Evolutionary conservation across 2,329 filamentous ascomycete genomes (phyloP), one percentile per base, ranked within the genome.

Genomic region (Ceratocystis alfenasii): DNA sequence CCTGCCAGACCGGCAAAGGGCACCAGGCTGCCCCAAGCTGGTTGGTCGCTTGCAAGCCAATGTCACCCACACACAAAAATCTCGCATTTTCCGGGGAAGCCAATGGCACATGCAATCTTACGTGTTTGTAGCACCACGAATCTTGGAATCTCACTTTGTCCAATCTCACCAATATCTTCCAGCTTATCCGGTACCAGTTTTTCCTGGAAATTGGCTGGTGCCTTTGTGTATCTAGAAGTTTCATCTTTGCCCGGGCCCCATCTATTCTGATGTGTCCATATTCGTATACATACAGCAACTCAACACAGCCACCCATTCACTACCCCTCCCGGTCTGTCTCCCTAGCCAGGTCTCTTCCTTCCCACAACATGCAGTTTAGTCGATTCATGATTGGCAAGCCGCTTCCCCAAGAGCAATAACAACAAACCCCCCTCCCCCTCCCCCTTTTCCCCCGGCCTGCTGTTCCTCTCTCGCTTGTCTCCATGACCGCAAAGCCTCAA

Each of bases 41-140:
- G 46, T 50, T 50, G 46, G 46, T 50, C 46, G 17, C n/a, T 10
- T 50, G 15, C 46, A 8, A 50, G 7, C 46, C 46, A 50, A n/a
- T 20, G 17, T 22, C 46, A 50, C 46, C 46, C 46, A 50, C 46
- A 50, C 46, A n/a, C 5, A 6, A 48, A 48, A 20, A 22, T 10
- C 50, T 22, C 20, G 12, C 50, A 55, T 55, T 55, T 55, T 55
- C 50, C 25, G 50, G 50, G 50, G 50, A 55, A 55, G 50, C 50
- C 22, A 12, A 22, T 55, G 50, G 50, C 50, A 55, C 10, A 55
- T 55, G 50, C 50, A 20, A 25, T 55, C 50, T 22, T 55, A 48
- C 45, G 45, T 48, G 15, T 12, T 55, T 8, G 50, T 25, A 55
- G 17, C 20, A 55, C 50, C 50, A 15, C 20, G 5, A 12, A 55